Conservation (phyloP, 371 early-diverging fungal genomes). For the Racocetra persica region DNA sequence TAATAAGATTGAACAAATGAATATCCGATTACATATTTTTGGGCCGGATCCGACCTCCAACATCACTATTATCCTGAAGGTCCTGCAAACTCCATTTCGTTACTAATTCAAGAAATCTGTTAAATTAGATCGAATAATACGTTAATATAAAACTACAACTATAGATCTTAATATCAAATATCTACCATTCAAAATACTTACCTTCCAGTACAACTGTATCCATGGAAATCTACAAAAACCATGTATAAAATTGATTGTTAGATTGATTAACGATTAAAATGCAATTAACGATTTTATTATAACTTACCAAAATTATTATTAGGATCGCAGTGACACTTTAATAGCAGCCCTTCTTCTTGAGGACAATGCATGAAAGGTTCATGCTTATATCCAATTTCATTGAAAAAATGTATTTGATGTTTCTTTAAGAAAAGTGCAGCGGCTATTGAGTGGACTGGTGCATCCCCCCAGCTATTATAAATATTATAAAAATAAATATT, state of each 20-base stretch:
- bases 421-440: slow-evolving; percentile 81
- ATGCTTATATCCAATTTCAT: slow-evolving; percentile 87
- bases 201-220: slow-evolving; percentile 36
- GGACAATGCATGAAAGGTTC: slow-evolving; percentile 78
- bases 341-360: slow-evolving; percentile 56
- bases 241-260: background rate
- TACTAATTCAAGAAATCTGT: background rate
- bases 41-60: too few relatives aligned
- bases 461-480: slow-evolving; percentile 85
- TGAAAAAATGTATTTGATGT: slow-evolving; percentile 90
- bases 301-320: slow-evolving; percentile 37
- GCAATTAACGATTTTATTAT: background rate
- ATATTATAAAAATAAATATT: slow-evolving; percentile 57
- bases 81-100: background rate
- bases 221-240: background rate
- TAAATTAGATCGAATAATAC: background rate
- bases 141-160: background rate
- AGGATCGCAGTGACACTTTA: slow-evolving; percentile 50
- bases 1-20: too few relatives aligned
- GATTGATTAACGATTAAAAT: background rate
- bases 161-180: background rate
- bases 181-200: background rate
- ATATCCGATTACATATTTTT: too few relatives aligned
- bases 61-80: too few relatives aligned
- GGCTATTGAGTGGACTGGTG: slow-evolving; percentile 94